Conservation (phyloP, 148 eudicot species). For the Cornus controversa region DNA sequence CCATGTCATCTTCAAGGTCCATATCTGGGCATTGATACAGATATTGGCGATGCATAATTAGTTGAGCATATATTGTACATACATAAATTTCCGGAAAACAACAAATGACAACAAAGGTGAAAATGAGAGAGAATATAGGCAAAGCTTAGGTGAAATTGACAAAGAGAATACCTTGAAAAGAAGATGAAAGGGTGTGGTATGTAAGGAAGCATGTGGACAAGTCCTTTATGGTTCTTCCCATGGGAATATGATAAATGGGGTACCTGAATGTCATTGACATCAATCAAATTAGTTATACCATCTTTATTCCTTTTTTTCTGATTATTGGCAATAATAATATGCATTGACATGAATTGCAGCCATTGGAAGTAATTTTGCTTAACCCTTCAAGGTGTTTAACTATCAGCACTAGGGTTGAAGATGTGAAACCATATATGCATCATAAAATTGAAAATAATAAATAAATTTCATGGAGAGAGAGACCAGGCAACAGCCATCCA, state of each 20-base stretch:
- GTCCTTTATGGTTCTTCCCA: slow-evolving; percentile 80
- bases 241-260: slow-evolving; percentile 93
- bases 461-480: background rate
- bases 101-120: background rate
- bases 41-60: slow-evolving; percentile 3
- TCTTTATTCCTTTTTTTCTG: background rate
- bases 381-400: background rate
- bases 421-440: background rate
- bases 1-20: slow-evolving; percentile 61
- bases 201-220: slow-evolving; percentile 80
- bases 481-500: slow-evolving; percentile 96
- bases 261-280: slow-evolving; percentile 55
- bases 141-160: background rate
- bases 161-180: slow-evolving; percentile 70
- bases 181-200: slow-evolving; percentile 92
- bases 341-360: background rate
- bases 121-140: slow-evolving; percentile 2
- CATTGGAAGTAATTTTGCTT: background rate
- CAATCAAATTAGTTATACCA: background rate
- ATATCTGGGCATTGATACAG: slow-evolving; percentile 41
- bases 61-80: background rate
- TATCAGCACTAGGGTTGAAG: background rate
- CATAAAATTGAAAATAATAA: too few species aligned
- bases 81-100: background rate
- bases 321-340: background rate